Evolutionary conservation across 345 rosid species (phyloP).

Genomic region (Salix koriyanagi): DNA sequence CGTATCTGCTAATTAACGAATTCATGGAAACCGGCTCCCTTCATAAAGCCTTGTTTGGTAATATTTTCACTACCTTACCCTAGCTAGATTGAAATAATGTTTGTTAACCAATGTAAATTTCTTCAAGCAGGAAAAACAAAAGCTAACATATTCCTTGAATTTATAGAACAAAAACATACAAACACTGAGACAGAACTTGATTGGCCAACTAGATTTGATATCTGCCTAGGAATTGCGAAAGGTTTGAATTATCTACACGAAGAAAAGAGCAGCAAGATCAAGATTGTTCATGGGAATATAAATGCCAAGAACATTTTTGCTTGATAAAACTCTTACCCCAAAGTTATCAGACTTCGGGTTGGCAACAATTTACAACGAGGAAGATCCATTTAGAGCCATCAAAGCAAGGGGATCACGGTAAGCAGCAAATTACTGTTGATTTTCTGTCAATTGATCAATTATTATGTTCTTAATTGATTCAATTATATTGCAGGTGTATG

Average conservation of each 20-base stretch:
- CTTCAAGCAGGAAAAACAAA: too few relatives aligned
- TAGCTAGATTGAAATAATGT: too few relatives aligned
- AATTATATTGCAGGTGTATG: too few relatives aligned
- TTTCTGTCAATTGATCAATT: too few relatives aligned
- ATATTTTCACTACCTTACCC: not conserved
- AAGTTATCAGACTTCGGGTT: conserved; percentile 9
- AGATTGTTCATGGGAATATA: too few relatives aligned
- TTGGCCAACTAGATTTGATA: not conserved
- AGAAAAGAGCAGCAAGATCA: too few relatives aligned
- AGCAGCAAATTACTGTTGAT: not conserved
- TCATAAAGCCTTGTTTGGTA: conserved; percentile 11
- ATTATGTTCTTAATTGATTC: too few relatives aligned
- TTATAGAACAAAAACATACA: not conserved
- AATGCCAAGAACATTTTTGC: too few relatives aligned
- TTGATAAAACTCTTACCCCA: not conserved
- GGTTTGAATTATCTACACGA: not conserved
- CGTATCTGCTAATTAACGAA: not conserved
- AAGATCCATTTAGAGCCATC: not conserved
- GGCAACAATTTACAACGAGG: conserved; percentile 6
- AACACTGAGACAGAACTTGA: not conserved
- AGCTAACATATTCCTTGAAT: too few relatives aligned
- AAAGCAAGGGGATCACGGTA: not conserved
- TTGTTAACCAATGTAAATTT: too few relatives aligned
- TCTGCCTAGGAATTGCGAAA: conserved; percentile 16
- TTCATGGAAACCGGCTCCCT: conserved; percentile 3